Base-by-base conservation (phyloP, 768 basidiomycete species). In the Tricholoma matsutake region DNA sequence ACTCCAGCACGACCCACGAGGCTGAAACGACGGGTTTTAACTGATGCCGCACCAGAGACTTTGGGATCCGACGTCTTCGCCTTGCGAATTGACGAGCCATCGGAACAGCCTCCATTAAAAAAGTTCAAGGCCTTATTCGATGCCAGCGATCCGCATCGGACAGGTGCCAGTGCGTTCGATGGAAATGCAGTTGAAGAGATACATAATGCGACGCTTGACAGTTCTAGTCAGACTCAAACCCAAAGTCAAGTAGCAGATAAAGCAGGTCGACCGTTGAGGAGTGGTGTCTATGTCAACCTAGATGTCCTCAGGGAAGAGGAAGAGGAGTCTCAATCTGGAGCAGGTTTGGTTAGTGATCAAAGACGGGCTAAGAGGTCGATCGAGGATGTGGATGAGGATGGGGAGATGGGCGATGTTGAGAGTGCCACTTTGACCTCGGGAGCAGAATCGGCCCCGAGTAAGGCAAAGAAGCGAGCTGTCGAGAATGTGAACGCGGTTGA, bases 91-190 rank as follows among this genome's bases (percentile, higher is more conserved):
- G 68, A 70, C 16, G 72, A 74, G 41, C 69, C 72, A 4, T 57
- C 68, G 16, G 71, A 67, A 60, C 86, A 86, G 63, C 89, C 86
- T 0, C 82, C 86, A 2, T 70, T 83, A 28, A 91, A 91, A 68
- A 88, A 84, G 70, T 89, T 86, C 76, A 87, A 84, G 65, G 83
- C 85, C 0, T 75, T 91, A 10, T 91, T 89, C 63, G 89, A 91
- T 16, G 82, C 84, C 8, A 86, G 78, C 45, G 78, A 86, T 67
- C 86, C 85, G 29, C 78, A 79, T 25, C 60, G 61, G 13, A 49
- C 62, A 32, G 64, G 59, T 8, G 67, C 63, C 6, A 61, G 64
- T 11, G 59, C 63, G 22, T 63, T 69, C 61, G 65, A 65, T 35
- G 59, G 65, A 11, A 63, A 58, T 57, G 32, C 59, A 2, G 34